These are phyloP conservation scores for Aspergillus hiratsukae DNA, from an alignment of 2,329 filamentous ascomycete genomes.

Conservation along the genomic window DNA sequence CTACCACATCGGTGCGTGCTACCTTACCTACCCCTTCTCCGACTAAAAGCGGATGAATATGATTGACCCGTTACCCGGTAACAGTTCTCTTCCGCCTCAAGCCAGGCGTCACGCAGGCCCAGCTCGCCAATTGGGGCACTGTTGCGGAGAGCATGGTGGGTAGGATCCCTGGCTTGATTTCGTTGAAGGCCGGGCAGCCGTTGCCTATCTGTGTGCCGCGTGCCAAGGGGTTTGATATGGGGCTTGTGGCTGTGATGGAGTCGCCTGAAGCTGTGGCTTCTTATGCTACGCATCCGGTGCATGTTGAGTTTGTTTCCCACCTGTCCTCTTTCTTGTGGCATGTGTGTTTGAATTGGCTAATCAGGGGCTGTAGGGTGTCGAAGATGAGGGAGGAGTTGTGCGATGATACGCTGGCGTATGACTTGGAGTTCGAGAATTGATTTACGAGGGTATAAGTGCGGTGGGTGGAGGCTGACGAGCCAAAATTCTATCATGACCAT, in stretches of 20 bases:
- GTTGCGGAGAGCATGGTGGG: slow-evolving; percentile 37
- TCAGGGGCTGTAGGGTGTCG: slow-evolving; percentile 28
- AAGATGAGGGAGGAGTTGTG: slow-evolving; percentile 39
- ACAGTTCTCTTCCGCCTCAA: slow-evolving; percentile 44
- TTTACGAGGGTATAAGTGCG: not conserved
- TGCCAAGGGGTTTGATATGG: slow-evolving; percentile 44
- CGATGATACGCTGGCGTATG: slow-evolving; percentile 41
- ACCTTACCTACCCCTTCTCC: not conserved
- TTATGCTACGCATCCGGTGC: slow-evolving; percentile 45
- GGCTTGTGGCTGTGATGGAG: slow-evolving; percentile 44
- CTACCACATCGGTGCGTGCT: slow-evolving; percentile 36
- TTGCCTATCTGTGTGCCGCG: slow-evolving; percentile 38
- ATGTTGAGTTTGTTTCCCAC: slow-evolving; percentile 38
- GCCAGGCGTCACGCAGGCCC: slow-evolving; percentile 29
- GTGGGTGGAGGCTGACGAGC: not conserved
- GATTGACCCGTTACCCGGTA: slow-evolving; percentile 2
- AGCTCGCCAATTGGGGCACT: slow-evolving; percentile 29
- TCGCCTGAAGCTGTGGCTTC: slow-evolving; percentile 38
- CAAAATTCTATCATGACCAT: not conserved
- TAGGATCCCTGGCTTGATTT: slow-evolving; percentile 39
- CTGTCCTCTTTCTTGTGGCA: slow-evolving; percentile 1
- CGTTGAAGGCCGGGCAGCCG: slow-evolving; percentile 34
- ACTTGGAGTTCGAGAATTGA: slow-evolving; percentile 31
- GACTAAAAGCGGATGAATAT: not conserved
- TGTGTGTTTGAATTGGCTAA: not conserved